Conservation (phyloP, 345 rosid species). For the Eucalyptus decipiens region DNA sequence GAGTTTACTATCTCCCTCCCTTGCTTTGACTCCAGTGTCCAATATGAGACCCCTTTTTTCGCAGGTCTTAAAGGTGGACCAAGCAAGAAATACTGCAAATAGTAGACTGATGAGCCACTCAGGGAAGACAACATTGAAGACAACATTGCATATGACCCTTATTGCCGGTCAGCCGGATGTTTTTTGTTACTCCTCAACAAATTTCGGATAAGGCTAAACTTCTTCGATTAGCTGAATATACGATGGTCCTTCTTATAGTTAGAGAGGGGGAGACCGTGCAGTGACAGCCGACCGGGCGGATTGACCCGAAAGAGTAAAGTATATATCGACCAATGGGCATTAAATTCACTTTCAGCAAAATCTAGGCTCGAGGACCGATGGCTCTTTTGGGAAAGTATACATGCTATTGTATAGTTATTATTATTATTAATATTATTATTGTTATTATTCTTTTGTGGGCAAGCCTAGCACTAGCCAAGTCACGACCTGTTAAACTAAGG, state of each 20-base stretch:
- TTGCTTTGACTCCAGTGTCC: slow-evolving; percentile 54
- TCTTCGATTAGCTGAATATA: no score
- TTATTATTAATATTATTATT: no score
- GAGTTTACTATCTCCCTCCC: background rate
- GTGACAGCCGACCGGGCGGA: fast-evolving
- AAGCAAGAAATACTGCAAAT: slow-evolving; percentile 56
- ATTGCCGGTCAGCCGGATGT: no score
- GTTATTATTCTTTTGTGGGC: no score
- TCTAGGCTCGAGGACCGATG: background rate
- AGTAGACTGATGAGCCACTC: slow-evolving; percentile 71
- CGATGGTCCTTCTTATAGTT: no score
- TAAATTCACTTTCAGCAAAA: background rate
- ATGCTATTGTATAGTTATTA: no score
- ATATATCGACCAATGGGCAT: fast-evolving
- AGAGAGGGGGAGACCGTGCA: no score
- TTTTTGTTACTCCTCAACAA: no score
- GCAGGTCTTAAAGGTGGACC: slow-evolving; percentile 74
- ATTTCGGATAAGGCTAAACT: no score
- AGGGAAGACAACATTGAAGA: slow-evolving; percentile 58
- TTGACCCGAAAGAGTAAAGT: background rate
- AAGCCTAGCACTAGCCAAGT: background rate
- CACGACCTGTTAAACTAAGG: no score
- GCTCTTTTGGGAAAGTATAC: no score
- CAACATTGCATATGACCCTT: slow-evolving; percentile 53
- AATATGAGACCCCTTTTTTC: slow-evolving; percentile 27